Evolutionary conservation across 73 alveolate species (phyloP).

Genomic region (Tetrahymena thermophila): DNA sequence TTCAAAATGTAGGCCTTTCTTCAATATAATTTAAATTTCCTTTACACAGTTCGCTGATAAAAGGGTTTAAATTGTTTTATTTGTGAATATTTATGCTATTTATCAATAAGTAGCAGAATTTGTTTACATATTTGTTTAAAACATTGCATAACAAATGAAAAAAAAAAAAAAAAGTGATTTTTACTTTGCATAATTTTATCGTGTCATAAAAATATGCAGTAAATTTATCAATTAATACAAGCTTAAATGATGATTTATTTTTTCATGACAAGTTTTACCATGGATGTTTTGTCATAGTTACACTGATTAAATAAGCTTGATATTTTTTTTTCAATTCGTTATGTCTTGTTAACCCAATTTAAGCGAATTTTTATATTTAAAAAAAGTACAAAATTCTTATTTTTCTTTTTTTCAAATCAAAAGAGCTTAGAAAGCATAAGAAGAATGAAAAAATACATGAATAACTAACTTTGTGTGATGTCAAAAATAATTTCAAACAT

Average conservation of each 20-base stretch:
- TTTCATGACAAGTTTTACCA: not conserved
- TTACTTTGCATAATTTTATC: not conserved
- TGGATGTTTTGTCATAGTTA: constrained; percentile 1
- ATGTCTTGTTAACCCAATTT: not conserved
- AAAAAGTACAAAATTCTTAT: not conserved
- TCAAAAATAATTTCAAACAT: too few relatives aligned
- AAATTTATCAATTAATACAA: not conserved
- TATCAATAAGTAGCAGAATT: not conserved
- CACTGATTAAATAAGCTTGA: not conserved
- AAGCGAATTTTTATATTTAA: not conserved
- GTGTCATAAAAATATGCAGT: not conserved
- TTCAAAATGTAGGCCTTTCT: not conserved
- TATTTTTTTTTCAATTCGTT: not conserved
- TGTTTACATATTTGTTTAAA: not conserved
- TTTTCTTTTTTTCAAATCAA: not conserved
- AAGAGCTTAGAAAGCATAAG: not conserved
- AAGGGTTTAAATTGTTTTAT: not conserved
- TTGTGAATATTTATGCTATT: not conserved
- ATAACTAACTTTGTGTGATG: not conserved
- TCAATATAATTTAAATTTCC: not conserved
- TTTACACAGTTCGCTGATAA: not conserved
- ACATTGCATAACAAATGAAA: not conserved
- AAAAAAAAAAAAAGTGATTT: too few relatives aligned
- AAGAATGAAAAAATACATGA: not conserved
- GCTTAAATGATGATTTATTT: not conserved